A percentile compares a stretch with the other conserved stretches of the same genome.
Conservation (phyloP, 2,329 filamentous ascomycete species). For the Chalaropsis ovoidea region DNA sequence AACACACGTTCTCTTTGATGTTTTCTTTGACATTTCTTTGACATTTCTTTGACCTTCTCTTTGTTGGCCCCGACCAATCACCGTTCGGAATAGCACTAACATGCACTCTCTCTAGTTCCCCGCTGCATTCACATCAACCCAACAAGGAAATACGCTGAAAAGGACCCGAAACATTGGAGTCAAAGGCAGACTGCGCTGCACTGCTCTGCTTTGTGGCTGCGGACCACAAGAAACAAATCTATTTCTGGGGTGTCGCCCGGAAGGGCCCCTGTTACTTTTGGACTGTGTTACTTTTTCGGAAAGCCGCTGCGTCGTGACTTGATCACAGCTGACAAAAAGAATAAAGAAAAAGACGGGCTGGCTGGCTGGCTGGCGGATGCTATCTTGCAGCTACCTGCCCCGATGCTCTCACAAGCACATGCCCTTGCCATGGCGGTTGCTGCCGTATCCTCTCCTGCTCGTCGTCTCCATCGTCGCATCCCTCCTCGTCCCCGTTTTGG, state of each 20-base stretch:
- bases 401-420: neutral
- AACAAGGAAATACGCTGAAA: neutral
- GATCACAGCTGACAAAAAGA: neutral
- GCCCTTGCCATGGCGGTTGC: conserved; percentile 2
- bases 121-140: neutral
- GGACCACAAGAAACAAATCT: neutral
- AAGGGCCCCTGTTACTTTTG: neutral
- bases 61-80: neutral
- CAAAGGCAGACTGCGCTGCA: neutral
- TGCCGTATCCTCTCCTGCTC: conserved; percentile 6
- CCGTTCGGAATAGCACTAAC: neutral
- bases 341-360: no score
- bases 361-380: neutral
- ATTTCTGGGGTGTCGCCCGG: neutral
- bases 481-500: neutral
- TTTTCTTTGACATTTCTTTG: conserved; percentile 13
- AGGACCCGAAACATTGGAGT: neutral
- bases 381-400: conserved; percentile 7
- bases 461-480: neutral
- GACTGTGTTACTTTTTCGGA: neutral
- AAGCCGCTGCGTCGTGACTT: neutral
- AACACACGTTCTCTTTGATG: neutral
- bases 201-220: neutral
- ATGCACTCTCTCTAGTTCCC: neutral
- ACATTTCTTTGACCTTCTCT: neutral